A percentile compares a stretch with the other conserved stretches of the same genome.
phyloP scores from a whole-genome alignment of 805 yeast genomes.

The Wickerhamiella musiphila region DNA sequence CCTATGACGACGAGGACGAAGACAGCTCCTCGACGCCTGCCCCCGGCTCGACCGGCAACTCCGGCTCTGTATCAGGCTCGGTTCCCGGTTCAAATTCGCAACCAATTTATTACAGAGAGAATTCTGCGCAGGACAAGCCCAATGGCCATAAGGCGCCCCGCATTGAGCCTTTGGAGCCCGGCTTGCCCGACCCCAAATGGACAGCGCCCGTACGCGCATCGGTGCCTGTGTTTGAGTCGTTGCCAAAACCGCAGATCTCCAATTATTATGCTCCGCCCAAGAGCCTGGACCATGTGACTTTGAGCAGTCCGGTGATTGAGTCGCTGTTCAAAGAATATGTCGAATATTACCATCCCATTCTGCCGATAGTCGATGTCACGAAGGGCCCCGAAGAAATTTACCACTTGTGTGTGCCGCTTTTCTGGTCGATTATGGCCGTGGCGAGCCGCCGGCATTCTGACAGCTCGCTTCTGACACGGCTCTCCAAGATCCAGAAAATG shows the following conservation, averaged over 20 bases:
- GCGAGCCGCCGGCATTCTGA: conserved; percentile 48
- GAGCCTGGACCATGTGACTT: conserved; percentile 46
- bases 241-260: neutral
- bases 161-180: neutral
- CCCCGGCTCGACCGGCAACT: too few relatives aligned
- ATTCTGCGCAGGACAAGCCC: neutral
- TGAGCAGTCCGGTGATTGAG: conserved; percentile 43
- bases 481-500: conserved; percentile 56
- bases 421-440: conserved; percentile 85
- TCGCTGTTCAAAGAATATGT: conserved; percentile 54
- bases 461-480: conserved; percentile 33
- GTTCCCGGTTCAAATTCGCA: too few relatives aligned
- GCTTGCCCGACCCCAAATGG: neutral
- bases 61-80: too few relatives aligned
- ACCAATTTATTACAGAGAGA: too few relatives aligned
- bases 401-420: conserved; percentile 66
- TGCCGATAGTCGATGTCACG: conserved; percentile 72
- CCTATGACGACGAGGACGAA: too few relatives aligned
- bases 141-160: neutral
- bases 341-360: conserved; percentile 59
- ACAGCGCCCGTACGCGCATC: neutral
- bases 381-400: conserved; percentile 73
- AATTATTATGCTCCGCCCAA: conserved; percentile 47
- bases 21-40: too few relatives aligned
- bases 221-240: neutral